A percentile compares a stretch with the other conserved stretches of the same genome.
Conservation (phyloP, 805 yeast genomes). For the Pachysolen tannophilus region DNA sequence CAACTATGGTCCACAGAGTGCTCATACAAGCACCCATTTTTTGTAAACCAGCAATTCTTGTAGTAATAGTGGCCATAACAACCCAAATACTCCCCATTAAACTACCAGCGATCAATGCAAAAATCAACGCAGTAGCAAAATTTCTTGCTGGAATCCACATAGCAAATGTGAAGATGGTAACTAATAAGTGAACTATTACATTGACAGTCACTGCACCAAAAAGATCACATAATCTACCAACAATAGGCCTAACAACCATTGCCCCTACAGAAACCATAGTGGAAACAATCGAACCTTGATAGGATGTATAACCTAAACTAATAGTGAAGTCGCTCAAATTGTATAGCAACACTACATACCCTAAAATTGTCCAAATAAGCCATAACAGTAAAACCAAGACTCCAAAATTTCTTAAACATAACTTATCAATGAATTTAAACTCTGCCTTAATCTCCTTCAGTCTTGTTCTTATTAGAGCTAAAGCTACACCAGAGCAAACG, state of each 20-base stretch:
- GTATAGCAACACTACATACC: slow-evolving; percentile 53
- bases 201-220: slow-evolving; percentile 45
- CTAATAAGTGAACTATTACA: slow-evolving; percentile 27
- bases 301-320: slow-evolving; percentile 46
- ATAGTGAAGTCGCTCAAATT: slow-evolving; percentile 52
- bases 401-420: slow-evolving; percentile 30
- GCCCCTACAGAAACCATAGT: slow-evolving; percentile 57
- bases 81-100: slow-evolving; percentile 59
- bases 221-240: slow-evolving; percentile 43
- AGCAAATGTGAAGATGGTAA: slow-evolving; percentile 33
- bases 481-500: slow-evolving; percentile 24
- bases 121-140: slow-evolving; percentile 44
- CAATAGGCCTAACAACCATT: slow-evolving; percentile 44
- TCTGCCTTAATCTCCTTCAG: slow-evolving; percentile 25
- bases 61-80: slow-evolving; percentile 40
- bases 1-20: slow-evolving; percentile 39
- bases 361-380: slow-evolving; percentile 43
- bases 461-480: slow-evolving; percentile 30
- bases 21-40: slow-evolving; percentile 45
- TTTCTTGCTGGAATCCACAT: slow-evolving; percentile 55
- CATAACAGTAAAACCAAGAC: slow-evolving; percentile 33
- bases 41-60: slow-evolving; percentile 45
- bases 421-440: slow-evolving; percentile 31
- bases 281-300: slow-evolving; percentile 49
- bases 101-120: slow-evolving; percentile 45